A percentile compares a stretch with the other conserved stretches of the same genome.
These are phyloP conservation scores for Liquidambar formosana DNA, from an alignment of 164 flowering plant species.

Conservation along the genomic window DNA sequence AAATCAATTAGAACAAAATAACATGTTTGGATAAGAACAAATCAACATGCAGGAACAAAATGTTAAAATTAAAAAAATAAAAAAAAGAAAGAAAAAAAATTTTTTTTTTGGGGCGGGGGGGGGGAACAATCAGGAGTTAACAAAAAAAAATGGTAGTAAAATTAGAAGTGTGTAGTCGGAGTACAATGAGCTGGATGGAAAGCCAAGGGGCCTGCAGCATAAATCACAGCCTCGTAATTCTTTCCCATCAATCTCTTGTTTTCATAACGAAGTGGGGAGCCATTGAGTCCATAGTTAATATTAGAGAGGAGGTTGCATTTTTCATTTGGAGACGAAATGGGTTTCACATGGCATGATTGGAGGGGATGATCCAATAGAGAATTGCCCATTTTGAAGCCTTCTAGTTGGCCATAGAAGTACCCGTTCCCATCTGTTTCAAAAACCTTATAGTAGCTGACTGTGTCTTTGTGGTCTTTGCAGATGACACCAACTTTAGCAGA, in stretches of 20 bases:
- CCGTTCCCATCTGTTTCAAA: slow-evolving; percentile 49
- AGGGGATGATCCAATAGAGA: slow-evolving; percentile 71
- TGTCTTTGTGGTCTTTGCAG: slow-evolving; percentile 64
- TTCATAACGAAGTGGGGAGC: slow-evolving; percentile 66
- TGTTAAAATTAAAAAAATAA: too few species aligned
- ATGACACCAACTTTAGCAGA: slow-evolving; percentile 61
- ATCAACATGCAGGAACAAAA: too few species aligned
- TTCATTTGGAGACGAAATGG: slow-evolving; percentile 66
- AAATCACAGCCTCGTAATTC: slow-evolving; percentile 62
- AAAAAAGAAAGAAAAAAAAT: too few species aligned
- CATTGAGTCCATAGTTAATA: slow-evolving; percentile 62
- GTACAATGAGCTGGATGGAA: slow-evolving; percentile 70
- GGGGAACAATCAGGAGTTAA: background rate
- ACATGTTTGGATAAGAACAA: background rate
- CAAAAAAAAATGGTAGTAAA: background rate
- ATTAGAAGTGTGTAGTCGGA: slow-evolving; percentile 22
- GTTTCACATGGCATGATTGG: slow-evolving; percentile 66
- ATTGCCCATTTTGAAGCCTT: slow-evolving; percentile 53
- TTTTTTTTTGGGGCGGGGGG: too few species aligned
- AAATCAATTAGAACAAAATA: background rate
- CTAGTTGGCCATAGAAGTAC: slow-evolving; percentile 69
- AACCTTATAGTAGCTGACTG: slow-evolving; percentile 61
- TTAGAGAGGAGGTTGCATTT: slow-evolving; percentile 61
- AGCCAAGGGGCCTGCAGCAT: slow-evolving; percentile 78
- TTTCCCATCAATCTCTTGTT: slow-evolving; percentile 40